A percentile compares a stretch with the other conserved stretches of the same genome.
phyloP scores from a whole-genome alignment of 2,329 filamentous ascomycete genomes.

The Coleophoma crateriformis region DNA sequence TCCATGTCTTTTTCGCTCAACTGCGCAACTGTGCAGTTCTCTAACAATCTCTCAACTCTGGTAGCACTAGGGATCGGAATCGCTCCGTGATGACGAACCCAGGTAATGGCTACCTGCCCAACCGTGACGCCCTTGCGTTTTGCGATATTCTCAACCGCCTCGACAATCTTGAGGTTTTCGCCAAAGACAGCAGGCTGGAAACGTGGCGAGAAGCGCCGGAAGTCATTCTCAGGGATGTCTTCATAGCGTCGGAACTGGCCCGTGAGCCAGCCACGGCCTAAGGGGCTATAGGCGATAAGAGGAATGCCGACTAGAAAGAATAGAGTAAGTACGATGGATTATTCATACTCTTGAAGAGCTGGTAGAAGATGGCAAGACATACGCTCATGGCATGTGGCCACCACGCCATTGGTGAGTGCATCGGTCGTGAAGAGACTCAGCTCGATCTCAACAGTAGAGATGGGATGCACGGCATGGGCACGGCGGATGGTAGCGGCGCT shows the following conservation, averaged over 20 bases:
- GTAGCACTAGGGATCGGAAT: conserved; percentile 24
- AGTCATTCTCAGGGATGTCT: conserved; percentile 18
- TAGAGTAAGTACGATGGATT: too few species aligned
- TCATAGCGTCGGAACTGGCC: conserved; percentile 18
- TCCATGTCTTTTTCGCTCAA: conserved; percentile 19
- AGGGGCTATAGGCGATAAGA: conserved; percentile 38
- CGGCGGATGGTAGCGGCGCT: conserved; percentile 36
- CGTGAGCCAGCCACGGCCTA: conserved; percentile 41
- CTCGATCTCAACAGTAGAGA: conserved; percentile 46
- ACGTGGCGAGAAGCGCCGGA: conserved; percentile 29
- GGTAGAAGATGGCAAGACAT: too few species aligned
- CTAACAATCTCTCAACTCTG: conserved; percentile 14
- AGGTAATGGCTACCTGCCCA: not conserved
- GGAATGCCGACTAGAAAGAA: conserved; percentile 26
- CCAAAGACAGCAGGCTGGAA: conserved; percentile 41
- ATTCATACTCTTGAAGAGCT: too few species aligned
- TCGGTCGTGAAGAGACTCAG: conserved; percentile 38
- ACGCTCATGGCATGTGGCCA: conserved; percentile 32
- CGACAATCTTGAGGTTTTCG: conserved; percentile 42
- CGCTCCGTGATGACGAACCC: not conserved
- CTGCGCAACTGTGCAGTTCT: conserved; percentile 17
- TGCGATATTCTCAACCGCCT: conserved; percentile 35
- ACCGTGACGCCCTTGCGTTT: conserved; percentile 37
- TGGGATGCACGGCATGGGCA: conserved; percentile 37
- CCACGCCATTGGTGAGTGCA: conserved; percentile 30